Base-by-base conservation (phyloP, 2,329 filamentous ascomycete genomes). In the Pseudogymnoascus verrucosus region DNA sequence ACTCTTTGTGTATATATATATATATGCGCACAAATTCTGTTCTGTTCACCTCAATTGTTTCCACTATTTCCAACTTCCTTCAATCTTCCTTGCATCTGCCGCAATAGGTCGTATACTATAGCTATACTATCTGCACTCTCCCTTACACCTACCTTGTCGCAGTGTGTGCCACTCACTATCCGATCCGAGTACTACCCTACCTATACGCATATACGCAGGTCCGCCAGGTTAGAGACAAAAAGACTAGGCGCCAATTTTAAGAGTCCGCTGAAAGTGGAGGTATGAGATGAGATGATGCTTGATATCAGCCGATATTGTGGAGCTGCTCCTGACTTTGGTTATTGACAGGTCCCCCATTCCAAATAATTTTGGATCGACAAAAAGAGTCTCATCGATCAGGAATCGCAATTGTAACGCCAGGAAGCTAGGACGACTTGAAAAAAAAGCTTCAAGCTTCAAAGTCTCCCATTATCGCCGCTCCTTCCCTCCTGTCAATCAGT, bases 251-350 rank as follows among this genome's bases (percentile, higher is more conserved):
- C 51, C 51, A 57, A 34, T 57, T 57, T 57, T 57, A 57, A 57
- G 51, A 57, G 51, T 19, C 10, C 51, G n/a, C 51, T 57, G 26
- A 57, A 31, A 57, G 51, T 57, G 28, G 51, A 57, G 51, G 51
- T 57, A 47, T 47, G 42, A 14, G 31, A 44, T 44, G 40, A 57
- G 16, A 57, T 57, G 51, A 57, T 57, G 28, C 51, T 57, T 34
- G 28, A 57, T 34, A 57, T 57, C 26, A 57, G 51, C 51, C 51
- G 51, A 57, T 57, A 57, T 12, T 34, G 51, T 57, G 51, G 28
- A 57, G 28, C 51, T 57, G 19, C 51, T 57, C 51, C 51, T 57
- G 16, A 57, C 28, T 57, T 57, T 34, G 23, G 51, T 57, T 34
- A 34, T 34, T 57, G 51, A 57, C 51, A 57, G 51, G 51, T 34